phyloP scores from a whole-genome alignment of 106 monocot genomes.

The Acorus gramineus region DNA sequence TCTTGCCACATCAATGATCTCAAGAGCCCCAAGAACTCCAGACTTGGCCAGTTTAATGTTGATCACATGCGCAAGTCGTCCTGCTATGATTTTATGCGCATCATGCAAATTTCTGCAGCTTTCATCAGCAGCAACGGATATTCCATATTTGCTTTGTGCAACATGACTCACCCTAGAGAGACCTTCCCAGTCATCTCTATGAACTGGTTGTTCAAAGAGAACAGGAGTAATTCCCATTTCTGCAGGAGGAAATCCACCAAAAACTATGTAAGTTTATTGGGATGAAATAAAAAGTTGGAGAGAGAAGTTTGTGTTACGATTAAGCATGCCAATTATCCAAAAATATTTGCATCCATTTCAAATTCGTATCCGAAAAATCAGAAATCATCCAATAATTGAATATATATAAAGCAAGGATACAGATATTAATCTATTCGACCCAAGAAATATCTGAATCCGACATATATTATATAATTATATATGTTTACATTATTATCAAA shows the following conservation, averaged over 20 bases:
- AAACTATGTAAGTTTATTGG: no score
- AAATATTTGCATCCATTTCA: no score
- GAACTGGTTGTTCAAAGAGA: constrained; percentile 91
- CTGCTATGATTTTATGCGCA: constrained; percentile 69
- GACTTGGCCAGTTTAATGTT: constrained; percentile 90
- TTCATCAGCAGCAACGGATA: constrained; percentile 91
- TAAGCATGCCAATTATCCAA: no score
- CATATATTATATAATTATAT: no score
- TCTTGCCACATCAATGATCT: constrained; percentile 57
- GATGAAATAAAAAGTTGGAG: no score
- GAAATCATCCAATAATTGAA: no score
- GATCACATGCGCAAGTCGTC: constrained; percentile 77
- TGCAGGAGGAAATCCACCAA: constrained; percentile 8
- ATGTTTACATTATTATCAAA: no score
- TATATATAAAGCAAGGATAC: no score
- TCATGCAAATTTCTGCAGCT: constrained; percentile 83
- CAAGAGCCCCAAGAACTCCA: constrained; percentile 73
- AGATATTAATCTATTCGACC: no score
- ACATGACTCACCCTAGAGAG: constrained; percentile 46
- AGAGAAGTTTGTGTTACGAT: no score
- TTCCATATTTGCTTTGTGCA: constrained; percentile 59
- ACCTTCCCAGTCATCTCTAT: constrained; percentile 88
- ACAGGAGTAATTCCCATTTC: constrained; percentile 69
- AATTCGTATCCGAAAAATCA: no score
- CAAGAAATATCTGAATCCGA: no score